phyloP scores from a whole-genome alignment of 805 yeast species.

The Debaryomyces tyrocola region DNA sequence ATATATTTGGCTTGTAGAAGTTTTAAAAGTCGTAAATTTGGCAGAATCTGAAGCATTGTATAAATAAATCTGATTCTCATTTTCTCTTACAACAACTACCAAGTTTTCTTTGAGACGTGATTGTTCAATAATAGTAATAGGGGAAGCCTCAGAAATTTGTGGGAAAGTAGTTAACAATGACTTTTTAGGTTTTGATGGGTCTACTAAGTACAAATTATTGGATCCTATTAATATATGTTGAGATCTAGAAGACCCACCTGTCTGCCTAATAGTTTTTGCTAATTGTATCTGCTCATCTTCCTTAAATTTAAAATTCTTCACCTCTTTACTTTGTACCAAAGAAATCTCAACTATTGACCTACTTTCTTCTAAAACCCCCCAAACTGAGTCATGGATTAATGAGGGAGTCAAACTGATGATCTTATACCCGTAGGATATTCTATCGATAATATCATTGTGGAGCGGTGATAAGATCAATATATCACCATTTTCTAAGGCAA shows the following conservation, averaged over 20 bases:
- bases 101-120: constrained; percentile 29
- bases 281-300: constrained; percentile 20
- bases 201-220: constrained; percentile 28
- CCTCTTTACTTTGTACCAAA: constrained; percentile 26
- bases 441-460: constrained; percentile 35
- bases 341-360: constrained; percentile 16
- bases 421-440: constrained; percentile 30
- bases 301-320: constrained; percentile 17
- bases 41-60: constrained; percentile 27
- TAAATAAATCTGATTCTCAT: constrained; percentile 31
- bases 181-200: constrained; percentile 20
- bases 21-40: constrained; percentile 30
- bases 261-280: constrained; percentile 16
- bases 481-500: constrained; percentile 35
- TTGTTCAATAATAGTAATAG: constrained; percentile 33
- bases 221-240: constrained; percentile 22
- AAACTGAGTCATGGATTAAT: constrained; percentile 14
- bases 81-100: constrained; percentile 30
- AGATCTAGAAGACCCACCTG: constrained; percentile 10
- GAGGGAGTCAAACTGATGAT: constrained; percentile 16
- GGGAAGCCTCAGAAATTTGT: constrained; percentile 29
- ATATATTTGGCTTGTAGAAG: constrained; percentile 26
- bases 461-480: constrained; percentile 46
- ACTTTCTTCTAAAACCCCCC: constrained; percentile 20
- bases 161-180: constrained; percentile 29